Evolutionary conservation across 805 yeast species (phyloP), one percentile per base, ranked within the genome.

Genomic region (Hanseniaspora pseudoguilliermondii): DNA sequence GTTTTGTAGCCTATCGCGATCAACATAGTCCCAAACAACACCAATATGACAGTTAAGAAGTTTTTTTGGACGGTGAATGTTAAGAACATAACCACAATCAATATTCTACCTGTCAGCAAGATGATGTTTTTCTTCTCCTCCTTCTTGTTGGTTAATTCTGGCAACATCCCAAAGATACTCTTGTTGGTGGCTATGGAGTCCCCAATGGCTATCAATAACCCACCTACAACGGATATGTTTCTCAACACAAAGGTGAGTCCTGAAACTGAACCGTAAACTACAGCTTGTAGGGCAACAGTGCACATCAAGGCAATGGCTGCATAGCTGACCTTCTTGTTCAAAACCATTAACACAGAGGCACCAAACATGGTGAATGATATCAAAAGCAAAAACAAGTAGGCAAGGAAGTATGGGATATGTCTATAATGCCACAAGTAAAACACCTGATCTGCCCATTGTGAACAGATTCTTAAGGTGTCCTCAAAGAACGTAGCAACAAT

Each of bases 401-500:
- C 88, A 57, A 91, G 70, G 76, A 84, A 79, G 61, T 80, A 77
- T 69, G 95, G 95, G 58, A 83, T 73, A 62, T 83, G 86, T 66
- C 95, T 81, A 73, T 81, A 85, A 62, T 81, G 80, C 73, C 86
- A 78, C 62, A 93, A 75, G 69, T 85, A 91, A 68, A 80, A 84
- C 25, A 87, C 86, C 70, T 91, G 98, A 64, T 87, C 95, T 38
- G 77, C 69, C 97, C 97, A 91, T 72, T 90, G 97, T 6, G 88
- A 72, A 54, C 82, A 62, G 64, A 91, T 86, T 69, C 98, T 79
- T 54, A 83, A 67, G 3, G 95, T 79, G 66, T 93, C 97, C 71
- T 91, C 97, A 61, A 81, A 79, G 67, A 90, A 91, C 0, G 97
- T 93, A 49, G 95, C 95, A 56, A 91, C 96, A 59, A 91, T 90